Percentiles rank a stretch among this genome's conserved stretches.
Evolutionary conservation across 495 filamentous ascomycete species (phyloP).

Genomic region (Achaetomiella virescens): DNA sequence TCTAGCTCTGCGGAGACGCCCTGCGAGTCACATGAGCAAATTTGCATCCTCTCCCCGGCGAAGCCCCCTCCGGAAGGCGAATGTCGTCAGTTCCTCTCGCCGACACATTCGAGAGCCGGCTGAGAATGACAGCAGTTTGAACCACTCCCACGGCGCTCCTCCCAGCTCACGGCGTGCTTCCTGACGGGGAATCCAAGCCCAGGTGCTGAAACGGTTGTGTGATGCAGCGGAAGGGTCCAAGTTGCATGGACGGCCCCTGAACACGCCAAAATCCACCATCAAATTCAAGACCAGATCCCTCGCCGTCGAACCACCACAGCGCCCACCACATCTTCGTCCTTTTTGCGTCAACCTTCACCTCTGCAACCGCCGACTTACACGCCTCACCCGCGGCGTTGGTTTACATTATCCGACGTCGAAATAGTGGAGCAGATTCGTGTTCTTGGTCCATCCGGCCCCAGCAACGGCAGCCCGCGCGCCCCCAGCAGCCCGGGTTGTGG

Average conservation of each 20-base stretch:
- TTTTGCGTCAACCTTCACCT: background rate
- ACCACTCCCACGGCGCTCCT: background rate
- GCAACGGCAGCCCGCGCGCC: background rate
- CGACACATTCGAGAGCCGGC: background rate
- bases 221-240: background rate
- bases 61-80: constrained; percentile 7
- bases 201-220: background rate
- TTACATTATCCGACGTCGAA: constrained; percentile 8
- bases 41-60: constrained; percentile 3
- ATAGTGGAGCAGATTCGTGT: constrained; percentile 12
- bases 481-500: constrained; percentile 10
- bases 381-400: background rate
- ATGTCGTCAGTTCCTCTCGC: background rate
- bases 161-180: background rate
- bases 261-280: background rate
- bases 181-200: background rate
- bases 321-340: background rate
- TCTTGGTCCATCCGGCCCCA: constrained; percentile 11
- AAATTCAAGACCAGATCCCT: no score
- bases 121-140: background rate
- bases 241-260: background rate
- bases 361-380: background rate
- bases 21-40: constrained; percentile 20
- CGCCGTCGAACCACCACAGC: background rate
- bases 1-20: constrained; percentile 16